Base-by-base conservation (phyloP, 2,329 filamentous ascomycete genomes). In the Trichoderma atrobrunneum region DNA sequence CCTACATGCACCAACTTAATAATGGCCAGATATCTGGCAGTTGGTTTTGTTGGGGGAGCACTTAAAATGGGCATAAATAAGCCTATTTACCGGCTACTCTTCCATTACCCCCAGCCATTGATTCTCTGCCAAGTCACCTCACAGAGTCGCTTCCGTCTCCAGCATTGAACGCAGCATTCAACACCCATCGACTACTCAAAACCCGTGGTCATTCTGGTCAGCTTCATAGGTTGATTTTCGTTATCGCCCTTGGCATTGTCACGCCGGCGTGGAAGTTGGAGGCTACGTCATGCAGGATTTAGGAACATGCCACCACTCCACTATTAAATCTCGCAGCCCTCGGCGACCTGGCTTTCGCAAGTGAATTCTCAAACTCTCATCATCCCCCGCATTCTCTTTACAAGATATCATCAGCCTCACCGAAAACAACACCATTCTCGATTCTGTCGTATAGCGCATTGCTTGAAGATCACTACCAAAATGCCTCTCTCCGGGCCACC, bases 401-500 rank as follows among this genome's bases (percentile, higher is more conserved):
- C 3, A 21, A 28, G 18, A 7, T 11, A 16, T 28, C 24, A 11
- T 7, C 24, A 57, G 1, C 10, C 1, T 59, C n/a, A 16, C 3
- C 18, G 8, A 43, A 30, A 12, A 34, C 10, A 60, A 12, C 2
- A 60, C 8, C 51, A 26, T 21, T 11, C 3, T 59, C 32, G 10
- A n/a, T 7, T 14, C 36, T 12, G 16, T 21, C 10, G 8, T 28
- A 34, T 56, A 34, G 1, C 21, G 16, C 10, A n/a, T 26, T n/a
- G 24, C n/a, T 34, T 4, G 5, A 66, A 7, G 7, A 28, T 3
- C 6, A 56, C 16, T 57, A 12, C 10, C 4, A 14, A 70, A 18
- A 74, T 79, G 72, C 74, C 76, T n/a, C 56, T 77, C 28, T 73
- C 79, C 2, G 75, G 76, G 14, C 78, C 79, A 2, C 76, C 79